Base-by-base conservation (phyloP, 2,329 filamentous ascomycete genomes). In the Paraphoma chrysanthemicola region DNA sequence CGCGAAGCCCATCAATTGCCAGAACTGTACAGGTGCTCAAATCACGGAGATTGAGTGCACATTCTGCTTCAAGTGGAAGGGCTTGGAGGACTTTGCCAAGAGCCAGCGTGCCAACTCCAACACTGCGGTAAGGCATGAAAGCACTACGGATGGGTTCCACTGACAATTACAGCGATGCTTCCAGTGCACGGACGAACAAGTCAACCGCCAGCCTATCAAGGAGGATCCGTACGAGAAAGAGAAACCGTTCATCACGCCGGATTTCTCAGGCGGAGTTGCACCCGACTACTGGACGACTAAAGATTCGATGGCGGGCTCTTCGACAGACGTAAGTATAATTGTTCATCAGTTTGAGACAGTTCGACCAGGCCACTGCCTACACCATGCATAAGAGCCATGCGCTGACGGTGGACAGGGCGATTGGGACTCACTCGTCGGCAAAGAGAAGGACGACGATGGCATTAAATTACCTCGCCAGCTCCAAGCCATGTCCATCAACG, bases 1-100 rank as follows among this genome's bases (percentile, higher is more conserved):
- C 45, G 59, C 54, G 9, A 55, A 63, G 28, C 63, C 63, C 6
- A 73, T 78, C 18, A 77, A 70, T 23, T 87, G 84, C 68, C 66
- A 72, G 6, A 38, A 51, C 1, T 87, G 85, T 56, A 74, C 77
- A 33, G 79, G 79, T 4, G 66, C 11, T 1, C 78, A 79, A 45
- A 59, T 75, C 2, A 69, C 77, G 4, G 84, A 86, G 61, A 64
- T 86, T 29, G 72, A 75, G 8, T 87, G 85, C 62, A 66, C 61
- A 31, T 71, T 79, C 38, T 87, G 85, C 64, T 68, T 76, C 17
- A 65, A 77, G 53, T 77, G 71, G 1, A 84, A 84, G 62, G 72
- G 77, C 0, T 54, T 85, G 2, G 79, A 82, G 6, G 73, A 75
- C 0, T 87, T 85, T 60, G 78, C 80, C 16, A 86, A 83, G 59